Base-by-base conservation (phyloP, 352 stramenopile genomes). In the Phytophthora rubi region DNA sequence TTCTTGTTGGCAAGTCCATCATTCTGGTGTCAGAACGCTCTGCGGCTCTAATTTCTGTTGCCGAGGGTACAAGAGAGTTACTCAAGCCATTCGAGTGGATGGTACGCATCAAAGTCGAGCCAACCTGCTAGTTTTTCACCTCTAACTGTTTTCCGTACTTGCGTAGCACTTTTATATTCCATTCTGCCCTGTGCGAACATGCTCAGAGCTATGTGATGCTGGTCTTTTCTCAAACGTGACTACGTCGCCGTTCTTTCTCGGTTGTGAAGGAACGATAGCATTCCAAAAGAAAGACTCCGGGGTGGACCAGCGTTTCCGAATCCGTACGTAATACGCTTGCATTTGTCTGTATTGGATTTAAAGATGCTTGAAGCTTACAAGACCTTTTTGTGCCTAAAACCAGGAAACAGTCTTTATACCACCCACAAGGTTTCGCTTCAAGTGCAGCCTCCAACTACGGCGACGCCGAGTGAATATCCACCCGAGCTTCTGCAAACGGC, bases 401-500 rank as follows among this genome's bases (percentile, higher is more conserved):
- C 53, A 94, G 86, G 79, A 15, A 88, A 89, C 70, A 90, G 82
- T 26, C 69, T 92, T 15, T 92, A 91, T 71, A 92, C 83, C n/a
- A 68, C 82, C 0, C 81, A 89, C 48, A 86, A 80, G 55, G 82
- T 82, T 2, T 75, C 66, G 21, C 60, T 92, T 12, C 68, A 30
- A 30, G 39, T 92, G 6, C 61, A 76, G 53, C 1, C 74, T 70
- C 35, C 48, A 64, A 5, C 48, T 45, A 52, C 32, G 28, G 18
- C 33, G 39, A 49, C 33, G 3, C 28, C 66, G 18, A 62, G 44
- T 2, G 53, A 70, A 26, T 91, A 88, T 61, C 73, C 82, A 6
- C 33, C 63, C 13, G 77, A 81, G 10, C 73, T 92, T 37, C 63
- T 91, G 9, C 74, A 90, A 49, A 78, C 77, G 9, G 39, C 75